Base-by-base conservation (phyloP, 805 yeast genomes). In the Starmerella sp. region DNA sequence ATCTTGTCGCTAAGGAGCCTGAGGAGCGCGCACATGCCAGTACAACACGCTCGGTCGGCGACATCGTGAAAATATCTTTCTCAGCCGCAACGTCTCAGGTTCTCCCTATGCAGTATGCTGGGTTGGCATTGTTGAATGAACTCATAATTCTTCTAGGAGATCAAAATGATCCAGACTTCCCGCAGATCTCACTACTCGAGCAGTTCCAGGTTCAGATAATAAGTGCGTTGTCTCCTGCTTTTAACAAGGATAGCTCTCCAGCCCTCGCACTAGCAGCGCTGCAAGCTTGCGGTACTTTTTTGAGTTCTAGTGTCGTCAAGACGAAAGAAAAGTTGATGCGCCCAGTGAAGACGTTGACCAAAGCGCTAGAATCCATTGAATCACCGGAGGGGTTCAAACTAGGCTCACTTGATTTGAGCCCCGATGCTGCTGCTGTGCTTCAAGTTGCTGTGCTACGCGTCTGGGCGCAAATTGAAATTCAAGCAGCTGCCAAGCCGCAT, bases 161-260 rank as follows among this genome's bases (percentile, higher is more conserved):
- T 30, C 68, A 81, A 49, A 77, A 73, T 10, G 96, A 86, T 65
- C 88, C 91, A 0, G 76, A 85, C 32, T 83, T 82, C 62, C 83
- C 86, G 0, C 81, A 82, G 3, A 77, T 78, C 14, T 78, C 91
- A 0, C 74, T 89, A 9, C 71, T 91, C 44, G 95, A 86, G 60
- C 97, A 90, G 68, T 95, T 86, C 64, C 96, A 93, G 63, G 97
- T 97, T 0, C 96, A 88, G 62, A 86, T 93, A 9, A 83, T 86
- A 9, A 83, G 95, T 55, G 95, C 97, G 0, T 74, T 91, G 54
- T 78, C 88, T 49, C 96, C 97, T 0, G 87, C 95, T 10, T 91
- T 93, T 69, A 77, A 77, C 36, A 72, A 77, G 3, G 90, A 82
- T 17, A 82, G 89, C 54, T 82, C 84, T 11, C 80, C 95, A 1